These are phyloP conservation scores for Takakia lepidozioides DNA, from an alignment of 225 moss, liverwort and hornwort genomes.

Conservation along the genomic window DNA sequence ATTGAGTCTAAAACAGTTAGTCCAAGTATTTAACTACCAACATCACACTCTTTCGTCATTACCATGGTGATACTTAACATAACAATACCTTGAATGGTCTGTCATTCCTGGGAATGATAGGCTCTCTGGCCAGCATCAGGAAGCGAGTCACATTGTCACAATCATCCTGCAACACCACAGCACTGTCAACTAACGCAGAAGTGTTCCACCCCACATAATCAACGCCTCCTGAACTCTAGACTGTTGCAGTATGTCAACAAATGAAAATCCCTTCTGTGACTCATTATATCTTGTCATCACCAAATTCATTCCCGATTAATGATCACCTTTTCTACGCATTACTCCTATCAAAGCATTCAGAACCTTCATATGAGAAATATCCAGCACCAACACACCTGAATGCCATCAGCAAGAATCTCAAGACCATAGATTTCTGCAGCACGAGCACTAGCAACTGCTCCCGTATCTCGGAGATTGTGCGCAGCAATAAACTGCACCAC, in stretches of 20 bases:
- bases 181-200: no score
- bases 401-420: constrained; percentile 46
- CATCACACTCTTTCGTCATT: background rate
- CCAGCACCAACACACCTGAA: constrained; percentile 38
- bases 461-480: constrained; percentile 36
- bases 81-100: constrained; percentile 37
- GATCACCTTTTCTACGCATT: no score
- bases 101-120: constrained; percentile 47
- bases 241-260: no score
- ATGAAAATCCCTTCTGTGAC: no score
- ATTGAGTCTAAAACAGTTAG: no score
- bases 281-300: no score
- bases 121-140: constrained; percentile 51
- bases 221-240: no score
- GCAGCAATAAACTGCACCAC: constrained; percentile 32
- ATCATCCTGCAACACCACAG: constrained; percentile 19
- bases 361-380: no score
- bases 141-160: constrained; percentile 49
- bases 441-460: constrained; percentile 49
- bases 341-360: no score
- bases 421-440: constrained; percentile 51
- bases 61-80: background rate
- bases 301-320: no score
- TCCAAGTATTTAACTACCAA: no score
- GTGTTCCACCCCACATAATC: no score